Evolutionary conservation across 2,329 filamentous ascomycete genomes (phyloP), one percentile per base, ranked within the genome.

Genomic region (Fusarium praegraminearum): DNA sequence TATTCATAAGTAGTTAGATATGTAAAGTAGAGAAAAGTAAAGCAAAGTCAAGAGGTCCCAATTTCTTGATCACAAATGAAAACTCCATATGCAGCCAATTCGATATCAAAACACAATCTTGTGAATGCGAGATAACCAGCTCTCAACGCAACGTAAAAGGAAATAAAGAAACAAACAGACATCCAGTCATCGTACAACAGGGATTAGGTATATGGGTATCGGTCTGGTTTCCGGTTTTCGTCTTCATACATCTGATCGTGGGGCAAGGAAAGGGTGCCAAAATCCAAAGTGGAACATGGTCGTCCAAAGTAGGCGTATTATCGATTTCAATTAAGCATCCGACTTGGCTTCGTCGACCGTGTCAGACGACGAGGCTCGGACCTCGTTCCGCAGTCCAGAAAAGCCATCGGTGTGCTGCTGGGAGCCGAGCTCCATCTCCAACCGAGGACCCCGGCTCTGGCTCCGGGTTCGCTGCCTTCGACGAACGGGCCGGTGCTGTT

Each of bases 381-480:
- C 64, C 56, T 81, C 79, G 62, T 80, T 78, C 57, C 79, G 71
- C 50, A 81, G 71, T 18, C 77, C 72, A 33, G 79, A 81, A 12
- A 76, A 57, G 18, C 68, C 54, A 43, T 80, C 79, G 45, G 69
- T 62, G 55, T 47, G 35, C 36, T 73, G 69, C 35, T 76, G 72
- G 45, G 69, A 67, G 12, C 53, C 58, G 12, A 70, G 68, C 47
- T 80, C 78, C 53, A 72, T 62, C 56, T 80, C 78, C 35, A 73
- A 52, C 28, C 74, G 76, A 50, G 76, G 72, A 16, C 77, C 76
- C 35, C 80, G 78, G 73, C 80, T 80, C 57, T 78, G 75, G 73
- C 80, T 82, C 55, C 80, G 76, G 15, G 79, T 80, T 53, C 80
- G 73, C 62, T 80, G 78, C n/a, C 78, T 78, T 47, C 79, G 79